Base-by-base conservation (phyloP, 305 asterid species). In the Solanum hybrid region DNA sequence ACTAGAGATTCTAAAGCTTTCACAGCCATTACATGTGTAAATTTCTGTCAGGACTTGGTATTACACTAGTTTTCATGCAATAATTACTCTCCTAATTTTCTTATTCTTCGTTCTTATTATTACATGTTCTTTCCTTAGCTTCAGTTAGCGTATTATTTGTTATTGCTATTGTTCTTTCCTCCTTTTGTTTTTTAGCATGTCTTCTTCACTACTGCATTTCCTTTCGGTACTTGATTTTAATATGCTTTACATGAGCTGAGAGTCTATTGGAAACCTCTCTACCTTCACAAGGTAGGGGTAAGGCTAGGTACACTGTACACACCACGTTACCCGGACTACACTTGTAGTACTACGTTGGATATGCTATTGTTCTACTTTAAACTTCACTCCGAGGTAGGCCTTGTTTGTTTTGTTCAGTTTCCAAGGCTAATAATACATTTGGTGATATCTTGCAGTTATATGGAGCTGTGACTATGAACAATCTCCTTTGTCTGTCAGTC, bases 401-500 rank as follows among this genome's bases (percentile, higher is more conserved):
- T 26, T 13, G 27, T 29, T 82, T 46, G 29, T 46, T 36, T 32
- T 26, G 20, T 69, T 10, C 10, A 16, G 40, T 82, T 40, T 26
- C 69, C 14, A 0, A 14, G 0, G 17, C 40, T 29, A 29, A 84
- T 51, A 29, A 82, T 5, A 46, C 22, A 5, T 51, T 0, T 31
- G 73, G 1, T 85, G 11, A 22, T 84, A 79, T 90, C 56, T 89
- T 89, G 91, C 95, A 97, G 99, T 13, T 97, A 87, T 97, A 97
- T 42, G 99, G 99, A 89, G 98, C 98, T 20, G 98, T 93, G 69
- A 96, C 99, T 1, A 96, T 96, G 99, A 97, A 97, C 95, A 96
- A 96, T 72, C 94, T 91, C 80, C 91, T 97, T 64, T 97, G 99
- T 79, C 93, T 97, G 5, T 95, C 99, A 0, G 99, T 97, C 69